These are phyloP conservation scores for Rutstroemia sydowiana DNA, from an alignment of 2,329 filamentous ascomycete genomes.

Conservation along the genomic window DNA sequence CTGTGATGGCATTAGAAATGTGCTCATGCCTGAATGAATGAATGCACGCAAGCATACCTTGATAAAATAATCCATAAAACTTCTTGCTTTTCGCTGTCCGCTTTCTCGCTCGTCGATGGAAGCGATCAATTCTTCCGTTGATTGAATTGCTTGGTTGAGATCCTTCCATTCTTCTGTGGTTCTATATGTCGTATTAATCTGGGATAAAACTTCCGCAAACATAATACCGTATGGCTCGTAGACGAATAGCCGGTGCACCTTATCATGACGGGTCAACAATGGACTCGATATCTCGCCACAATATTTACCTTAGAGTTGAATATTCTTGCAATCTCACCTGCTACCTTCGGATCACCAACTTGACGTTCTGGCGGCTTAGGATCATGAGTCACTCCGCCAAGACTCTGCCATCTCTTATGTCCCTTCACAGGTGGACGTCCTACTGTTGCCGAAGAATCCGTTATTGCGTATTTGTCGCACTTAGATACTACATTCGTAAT, in stretches of 20 bases:
- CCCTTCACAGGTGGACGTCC: slow-evolving; percentile 13
- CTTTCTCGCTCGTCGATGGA: slow-evolving; percentile 59
- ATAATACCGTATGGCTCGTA: slow-evolving; percentile 92
- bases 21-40: too few species aligned
- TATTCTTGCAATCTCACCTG: slow-evolving; percentile 52
- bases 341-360: slow-evolving; percentile 50
- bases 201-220: slow-evolving; percentile 77
- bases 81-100: slow-evolving; percentile 66
- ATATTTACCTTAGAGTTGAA: slow-evolving; percentile 49
- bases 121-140: slow-evolving; percentile 66
- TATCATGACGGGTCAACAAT: neutral
- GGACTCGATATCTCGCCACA: neutral
- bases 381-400: slow-evolving; percentile 29
- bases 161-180: slow-evolving; percentile 66
- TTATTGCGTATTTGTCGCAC: slow-evolving; percentile 50
- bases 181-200: slow-evolving; percentile 62
- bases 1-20: too few species aligned
- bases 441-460: slow-evolving; percentile 25
- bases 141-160: slow-evolving; percentile 81
- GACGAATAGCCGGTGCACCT: slow-evolving; percentile 76
- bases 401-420: slow-evolving; percentile 42
- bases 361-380: slow-evolving; percentile 38
- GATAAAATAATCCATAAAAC: slow-evolving; percentile 78
- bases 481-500: slow-evolving; percentile 65
- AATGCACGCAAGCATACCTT: slow-evolving; percentile 51